Evolutionary conservation across 768 basidiomycete species (phyloP).

Genomic region (Pholiota microspora): DNA sequence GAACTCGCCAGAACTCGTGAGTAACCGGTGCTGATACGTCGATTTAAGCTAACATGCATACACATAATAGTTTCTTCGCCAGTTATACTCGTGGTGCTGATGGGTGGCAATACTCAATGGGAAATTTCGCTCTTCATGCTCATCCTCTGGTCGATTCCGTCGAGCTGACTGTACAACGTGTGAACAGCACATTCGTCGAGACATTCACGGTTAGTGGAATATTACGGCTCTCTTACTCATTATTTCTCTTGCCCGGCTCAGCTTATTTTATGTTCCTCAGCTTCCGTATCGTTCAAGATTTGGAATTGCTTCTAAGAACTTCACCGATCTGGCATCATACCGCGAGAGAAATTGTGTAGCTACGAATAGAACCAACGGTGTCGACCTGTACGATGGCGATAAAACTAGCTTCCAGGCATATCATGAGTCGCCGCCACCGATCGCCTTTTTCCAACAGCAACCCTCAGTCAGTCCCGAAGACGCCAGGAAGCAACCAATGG

Average conservation of each 20-base stretch:
- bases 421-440: slow-evolving; percentile 19
- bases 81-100: slow-evolving; percentile 36
- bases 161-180: slow-evolving; percentile 43
- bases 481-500: slow-evolving; percentile 37
- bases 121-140: slow-evolving; percentile 53
- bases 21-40: slow-evolving; percentile 12
- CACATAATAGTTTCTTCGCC: slow-evolving; percentile 44
- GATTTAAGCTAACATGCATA: background rate
- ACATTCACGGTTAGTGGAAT: slow-evolving; percentile 40
- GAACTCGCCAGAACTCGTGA: slow-evolving; percentile 47
- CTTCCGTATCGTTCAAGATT: slow-evolving; percentile 59
- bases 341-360: slow-evolving; percentile 53
- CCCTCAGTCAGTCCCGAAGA: slow-evolving; percentile 29
- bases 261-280: slow-evolving; percentile 24
- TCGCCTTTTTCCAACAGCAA: slow-evolving; percentile 39
- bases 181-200: slow-evolving; percentile 34
- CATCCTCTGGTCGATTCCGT: slow-evolving; percentile 52
- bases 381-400: slow-evolving; percentile 30
- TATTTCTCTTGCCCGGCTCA: background rate
- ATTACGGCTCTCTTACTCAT: background rate
- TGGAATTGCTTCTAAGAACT: slow-evolving; percentile 39
- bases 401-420: slow-evolving; percentile 8
- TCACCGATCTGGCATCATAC: slow-evolving; percentile 48
- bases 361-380: slow-evolving; percentile 45
- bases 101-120: slow-evolving; percentile 44